Evolutionary conservation across 2,329 filamentous ascomycete genomes (phyloP).

Genomic region (Pseudohalonectria lignicola): DNA sequence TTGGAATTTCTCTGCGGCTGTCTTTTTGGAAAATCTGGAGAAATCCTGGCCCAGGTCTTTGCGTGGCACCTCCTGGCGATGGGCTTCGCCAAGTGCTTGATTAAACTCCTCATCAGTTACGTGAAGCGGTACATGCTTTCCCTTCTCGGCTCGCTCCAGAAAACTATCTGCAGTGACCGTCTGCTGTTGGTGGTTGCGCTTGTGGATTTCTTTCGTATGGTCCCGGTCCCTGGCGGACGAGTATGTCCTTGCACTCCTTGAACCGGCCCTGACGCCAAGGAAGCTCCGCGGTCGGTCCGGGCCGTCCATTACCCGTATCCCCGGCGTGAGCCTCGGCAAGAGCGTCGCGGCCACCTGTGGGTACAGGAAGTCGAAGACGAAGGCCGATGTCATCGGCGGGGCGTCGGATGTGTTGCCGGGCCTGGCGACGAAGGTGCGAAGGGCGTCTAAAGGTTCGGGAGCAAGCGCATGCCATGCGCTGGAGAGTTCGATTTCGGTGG

Average conservation of each 20-base stretch:
- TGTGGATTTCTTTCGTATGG: too few species aligned
- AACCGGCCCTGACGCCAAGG: too few species aligned
- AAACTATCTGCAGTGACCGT: too few species aligned
- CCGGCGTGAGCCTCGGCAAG: constrained; percentile 22
- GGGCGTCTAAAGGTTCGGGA: constrained; percentile 17
- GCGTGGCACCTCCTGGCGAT: too few species aligned
- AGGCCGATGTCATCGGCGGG: constrained; percentile 11
- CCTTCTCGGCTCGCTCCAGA: too few species aligned
- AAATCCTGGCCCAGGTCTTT: too few species aligned
- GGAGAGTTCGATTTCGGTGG: constrained; percentile 34
- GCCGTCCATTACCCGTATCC: constrained; percentile 5
- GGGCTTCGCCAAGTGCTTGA: too few species aligned
- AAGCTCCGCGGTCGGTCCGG: constrained; percentile 8
- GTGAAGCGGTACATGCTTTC: too few species aligned
- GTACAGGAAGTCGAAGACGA: constrained; percentile 46
- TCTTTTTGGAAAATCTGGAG: too few species aligned
- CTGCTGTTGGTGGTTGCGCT: too few species aligned
- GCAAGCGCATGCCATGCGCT: constrained; percentile 27
- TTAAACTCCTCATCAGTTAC: too few species aligned
- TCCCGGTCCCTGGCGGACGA: not conserved
- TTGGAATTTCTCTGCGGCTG: too few species aligned
- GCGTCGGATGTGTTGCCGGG: constrained; percentile 5
- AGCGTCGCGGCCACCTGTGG: constrained; percentile 32
- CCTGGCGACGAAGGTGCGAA: constrained; percentile 12
- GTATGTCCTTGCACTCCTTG: not conserved